Evolutionary conservation across 352 stramenopile species (phyloP).

Genomic region (Pythium plurisporium): DNA sequence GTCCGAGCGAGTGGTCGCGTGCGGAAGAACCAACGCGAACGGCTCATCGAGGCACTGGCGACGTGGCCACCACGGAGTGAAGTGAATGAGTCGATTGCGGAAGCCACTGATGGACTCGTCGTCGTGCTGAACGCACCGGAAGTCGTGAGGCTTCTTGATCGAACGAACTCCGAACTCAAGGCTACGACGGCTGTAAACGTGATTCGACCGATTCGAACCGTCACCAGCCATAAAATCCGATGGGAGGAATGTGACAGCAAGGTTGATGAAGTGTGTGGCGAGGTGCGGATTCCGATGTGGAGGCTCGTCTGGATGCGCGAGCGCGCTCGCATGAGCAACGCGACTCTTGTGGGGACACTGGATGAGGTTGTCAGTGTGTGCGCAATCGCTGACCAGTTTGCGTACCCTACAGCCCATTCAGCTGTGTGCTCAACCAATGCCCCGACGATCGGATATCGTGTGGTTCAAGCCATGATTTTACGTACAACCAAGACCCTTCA

Average conservation of each 20-base stretch:
- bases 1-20: too few relatives aligned
- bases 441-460: neutral
- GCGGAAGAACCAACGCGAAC: neutral
- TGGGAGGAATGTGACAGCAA: conserved; percentile 9
- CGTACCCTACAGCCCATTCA: neutral
- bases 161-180: neutral
- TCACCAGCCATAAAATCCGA: neutral
- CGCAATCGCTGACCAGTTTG: conserved; percentile 11
- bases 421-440: neutral
- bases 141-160: conserved; percentile 4
- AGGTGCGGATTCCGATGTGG: neutral
- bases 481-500: neutral
- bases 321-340: neutral
- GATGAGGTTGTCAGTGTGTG: conserved; percentile 7
- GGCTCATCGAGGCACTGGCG: neutral
- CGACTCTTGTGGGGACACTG: neutral
- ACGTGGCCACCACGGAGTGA: conserved; percentile 1
- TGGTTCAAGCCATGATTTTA: neutral
- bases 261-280: neutral
- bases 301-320: conserved; percentile 10
- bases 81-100: neutral
- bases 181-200: too few relatives aligned
- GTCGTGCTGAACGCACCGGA: conserved; percentile 13
- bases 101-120: conserved; percentile 1
- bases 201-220: neutral